Percentiles rank a stretch among this genome's conserved stretches.
phyloP scores from a whole-genome alignment of 2,329 filamentous ascomycete species.

The Raffaelea ambrosiae region DNA sequence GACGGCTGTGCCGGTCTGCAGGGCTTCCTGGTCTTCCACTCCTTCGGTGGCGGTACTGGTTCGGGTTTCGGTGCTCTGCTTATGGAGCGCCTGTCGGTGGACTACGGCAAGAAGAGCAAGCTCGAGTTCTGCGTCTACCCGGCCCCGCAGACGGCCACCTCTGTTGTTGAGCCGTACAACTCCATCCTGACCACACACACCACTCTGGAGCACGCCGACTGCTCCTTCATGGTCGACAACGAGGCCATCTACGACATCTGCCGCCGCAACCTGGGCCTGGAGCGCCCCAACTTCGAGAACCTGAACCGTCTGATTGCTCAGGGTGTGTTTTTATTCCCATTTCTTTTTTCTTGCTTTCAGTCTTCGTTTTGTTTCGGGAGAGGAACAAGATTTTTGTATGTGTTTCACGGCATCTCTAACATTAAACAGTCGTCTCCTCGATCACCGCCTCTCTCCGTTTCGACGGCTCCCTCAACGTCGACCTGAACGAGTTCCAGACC shows the following conservation, averaged over 20 bases:
- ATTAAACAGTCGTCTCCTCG: constrained; percentile 75
- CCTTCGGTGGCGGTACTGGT: constrained; percentile 96
- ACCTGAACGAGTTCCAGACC: constrained; percentile 99
- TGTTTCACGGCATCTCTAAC: no score
- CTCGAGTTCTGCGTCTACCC: constrained; percentile 99
- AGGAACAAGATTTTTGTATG: no score
- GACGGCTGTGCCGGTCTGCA: constrained; percentile 98
- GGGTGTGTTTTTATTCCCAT: constrained; percentile 42
- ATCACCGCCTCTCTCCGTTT: constrained; percentile 98
- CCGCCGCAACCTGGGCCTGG: constrained; percentile 92
- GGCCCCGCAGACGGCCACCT: constrained; percentile 91
- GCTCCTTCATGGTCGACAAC: constrained; percentile 99
- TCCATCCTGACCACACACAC: constrained; percentile 98
- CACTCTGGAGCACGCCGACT: constrained; percentile 98
- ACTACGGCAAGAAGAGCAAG: constrained; percentile 99
- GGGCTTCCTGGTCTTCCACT: constrained; percentile 99
- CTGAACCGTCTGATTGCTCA: constrained; percentile 97
- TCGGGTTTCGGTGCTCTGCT: constrained; percentile 97
- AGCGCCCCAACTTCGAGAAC: constrained; percentile 98
- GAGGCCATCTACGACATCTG: constrained; percentile 99
- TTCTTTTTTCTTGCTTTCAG: neutral
- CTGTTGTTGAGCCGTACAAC: constrained; percentile 99
- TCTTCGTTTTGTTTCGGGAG: neutral
- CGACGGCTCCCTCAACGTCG: constrained; percentile 97
- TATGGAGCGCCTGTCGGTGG: constrained; percentile 97